Evolutionary conservation across 345 rosid species (phyloP), one percentile per base, ranked within the genome.

Genomic region (Hibiscus trionum): DNA sequence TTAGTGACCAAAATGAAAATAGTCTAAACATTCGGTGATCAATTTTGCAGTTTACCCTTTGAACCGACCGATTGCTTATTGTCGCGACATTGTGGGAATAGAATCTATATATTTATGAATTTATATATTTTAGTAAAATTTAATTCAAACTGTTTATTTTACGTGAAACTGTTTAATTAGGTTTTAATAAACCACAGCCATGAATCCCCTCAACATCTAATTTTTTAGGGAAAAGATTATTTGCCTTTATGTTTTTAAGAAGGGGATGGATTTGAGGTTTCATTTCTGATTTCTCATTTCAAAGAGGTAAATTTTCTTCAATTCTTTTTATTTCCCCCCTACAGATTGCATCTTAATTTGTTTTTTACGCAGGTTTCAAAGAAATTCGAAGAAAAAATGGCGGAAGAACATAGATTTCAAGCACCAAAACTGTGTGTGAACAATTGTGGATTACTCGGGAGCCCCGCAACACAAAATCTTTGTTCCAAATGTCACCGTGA

Each of bases 401-500:
- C 55, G 55, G 55, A 50, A 50, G 55, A 50, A 14, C 55, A 50
- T 50, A 50, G 55, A 50, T 50, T 17, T 50, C 55, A 50, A 50
- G 55, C 17, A 50, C 55, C 55, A 4, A 15, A 50, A 16, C 17
- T 50, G 0, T 50, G 55, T 1, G 55, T 17, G 1, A 50, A 50
- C 17, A 50, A 50, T 7, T 50, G 55, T 15, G 55, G 55, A 50
- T 50, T 50, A 50, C 4, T 50, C 17, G 55, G 55, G 15, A 50
- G 17, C 55, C 55, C 55, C 7, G 55, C 55, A 7, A 50, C 42
- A 37, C 91, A 86, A 72, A 84, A 91, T 47, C 85, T 93, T 17
- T 93, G 98, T 69, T 93, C 98, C 0, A 91, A 88, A 78, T 93
- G 98, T 61, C 86, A 82, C 79, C 80, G 89, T 0, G 91, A 93